Evolutionary conservation across 805 yeast genomes (phyloP).

Genomic region (Ogataea populi-albae): DNA sequence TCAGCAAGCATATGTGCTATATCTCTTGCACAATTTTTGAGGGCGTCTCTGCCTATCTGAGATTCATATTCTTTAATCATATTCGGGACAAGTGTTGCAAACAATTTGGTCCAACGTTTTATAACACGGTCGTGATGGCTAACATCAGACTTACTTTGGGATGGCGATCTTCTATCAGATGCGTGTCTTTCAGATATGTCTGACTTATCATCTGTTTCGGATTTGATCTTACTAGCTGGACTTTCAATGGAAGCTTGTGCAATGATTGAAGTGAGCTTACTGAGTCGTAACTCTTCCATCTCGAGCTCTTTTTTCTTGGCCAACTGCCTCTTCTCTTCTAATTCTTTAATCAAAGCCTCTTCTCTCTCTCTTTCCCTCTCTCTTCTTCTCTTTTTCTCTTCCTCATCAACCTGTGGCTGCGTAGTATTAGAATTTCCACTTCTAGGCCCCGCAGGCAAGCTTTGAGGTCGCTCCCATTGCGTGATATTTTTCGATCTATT

Average conservation of each 20-base stretch:
- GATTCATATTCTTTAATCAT: conserved; percentile 62
- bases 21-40: conserved; percentile 78
- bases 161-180: too few species aligned
- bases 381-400: conserved; percentile 22
- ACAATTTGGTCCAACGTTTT: conserved; percentile 41
- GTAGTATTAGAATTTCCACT: background rate
- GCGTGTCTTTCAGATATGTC: conserved; percentile 30
- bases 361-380: conserved; percentile 32
- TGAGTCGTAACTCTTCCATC: conserved; percentile 23
- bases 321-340: conserved; percentile 36
- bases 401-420: conserved; percentile 14
- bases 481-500: conserved; percentile 46
- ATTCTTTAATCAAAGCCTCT: conserved; percentile 26
- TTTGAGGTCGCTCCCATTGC: conserved; percentile 59
- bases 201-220: conserved; percentile 5
- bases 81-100: conserved; percentile 81
- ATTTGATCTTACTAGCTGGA: conserved; percentile 18
- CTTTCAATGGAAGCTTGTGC: conserved; percentile 30
- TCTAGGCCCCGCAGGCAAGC: conserved; percentile 20
- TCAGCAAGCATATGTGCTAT: conserved; percentile 62
- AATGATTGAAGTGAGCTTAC: conserved; percentile 28
- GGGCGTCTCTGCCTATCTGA: conserved; percentile 66
- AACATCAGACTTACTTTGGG: conserved; percentile 29
- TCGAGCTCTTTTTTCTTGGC: conserved; percentile 28
- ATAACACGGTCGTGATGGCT: conserved; percentile 5